A percentile compares a stretch with the other conserved stretches of the same genome.
Evolutionary conservation across 805 yeast genomes (phyloP).

Genomic region (Kregervanrija fluxuum): DNA sequence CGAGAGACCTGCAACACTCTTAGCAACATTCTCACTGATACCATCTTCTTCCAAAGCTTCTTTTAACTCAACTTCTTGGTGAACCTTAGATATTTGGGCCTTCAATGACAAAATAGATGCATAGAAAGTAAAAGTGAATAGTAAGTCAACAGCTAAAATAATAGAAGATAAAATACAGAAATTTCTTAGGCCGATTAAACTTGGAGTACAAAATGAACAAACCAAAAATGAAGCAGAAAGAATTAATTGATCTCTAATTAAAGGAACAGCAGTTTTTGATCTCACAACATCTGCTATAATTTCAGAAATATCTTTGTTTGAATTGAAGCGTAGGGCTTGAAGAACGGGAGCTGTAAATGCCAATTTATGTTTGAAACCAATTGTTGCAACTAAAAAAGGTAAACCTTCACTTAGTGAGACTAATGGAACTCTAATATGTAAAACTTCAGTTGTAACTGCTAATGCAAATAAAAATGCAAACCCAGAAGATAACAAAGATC

Average conservation of each 20-base stretch:
- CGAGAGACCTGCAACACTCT: slow-evolving; percentile 46
- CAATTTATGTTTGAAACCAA: slow-evolving; percentile 86
- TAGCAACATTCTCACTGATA: slow-evolving; percentile 65
- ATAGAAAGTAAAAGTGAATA: slow-evolving; percentile 73
- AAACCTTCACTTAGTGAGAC: slow-evolving; percentile 80
- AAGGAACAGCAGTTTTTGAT: slow-evolving; percentile 37
- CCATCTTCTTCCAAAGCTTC: slow-evolving; percentile 92
- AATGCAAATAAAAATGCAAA: slow-evolving; percentile 81
- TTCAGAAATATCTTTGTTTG: slow-evolving; percentile 24
- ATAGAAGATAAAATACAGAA: slow-evolving; percentile 72
- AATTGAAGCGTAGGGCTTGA: slow-evolving; percentile 28
- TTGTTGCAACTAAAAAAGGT: slow-evolving; percentile 85
- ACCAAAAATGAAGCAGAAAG: slow-evolving; percentile 64
- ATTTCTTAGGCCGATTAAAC: slow-evolving; percentile 66
- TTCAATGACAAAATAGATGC: slow-evolving; percentile 80
- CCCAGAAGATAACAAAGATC: slow-evolving; percentile 70
- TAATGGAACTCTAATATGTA: slow-evolving; percentile 59
- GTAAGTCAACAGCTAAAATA: slow-evolving; percentile 61
- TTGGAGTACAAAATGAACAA: slow-evolving; percentile 58
- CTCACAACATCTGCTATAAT: slow-evolving; percentile 25
- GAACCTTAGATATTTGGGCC: slow-evolving; percentile 80
- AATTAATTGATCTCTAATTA: slow-evolving; percentile 69
- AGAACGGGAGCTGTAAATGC: slow-evolving; percentile 57
- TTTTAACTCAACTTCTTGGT: slow-evolving; percentile 69
- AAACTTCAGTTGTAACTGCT: slow-evolving; percentile 47